Base-by-base conservation (phyloP, 805 yeast genomes). In the Candida xiaguanensis region DNA sequence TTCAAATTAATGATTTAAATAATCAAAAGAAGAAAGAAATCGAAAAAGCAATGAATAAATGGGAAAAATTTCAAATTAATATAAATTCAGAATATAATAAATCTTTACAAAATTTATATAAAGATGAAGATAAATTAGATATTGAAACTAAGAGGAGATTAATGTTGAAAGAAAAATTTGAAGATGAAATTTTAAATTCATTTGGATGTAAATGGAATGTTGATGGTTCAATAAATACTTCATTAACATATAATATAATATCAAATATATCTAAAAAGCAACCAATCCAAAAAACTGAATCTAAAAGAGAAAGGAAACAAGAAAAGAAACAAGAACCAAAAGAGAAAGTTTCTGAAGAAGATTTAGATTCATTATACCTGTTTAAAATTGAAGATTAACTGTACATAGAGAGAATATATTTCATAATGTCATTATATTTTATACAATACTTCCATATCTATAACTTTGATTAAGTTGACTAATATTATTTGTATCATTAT, bases 351-450 rank as follows among this genome's bases (percentile, higher is more conserved):
- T 28, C 31, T 3, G 70, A 59, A 20, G 61, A 58, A 2, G 70
- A 67, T 41, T 58, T 67, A 39, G 74, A 69, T 45, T 47, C 66
- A 13, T 50, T 68, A 39, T 68, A 68, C 43, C 63, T 53, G 58
- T 48, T 68, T 34, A 67, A 67, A 39, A 64, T 68, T 25, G 68
- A 62, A 39, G 66, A 65, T 26, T 66, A 49, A 49, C 6, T 29
- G 31, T 29, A 29, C 3, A 29, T 29, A 29, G 29, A 6, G 6
- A 9, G 23, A 20, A 20, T 7, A n/a, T n/a, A n/a, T n/a, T 20
- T 9, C 24, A 20, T 20, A 20, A 25, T 25, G 9, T 25, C 28
- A 25, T 25, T 25, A 25, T 9, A 25, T 11, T 25, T 40, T 45
- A 58, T 8, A 49, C 63, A 17, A 60, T 50, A 42, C 63, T 55